These are phyloP conservation scores for Boletellus sp. DNA, from an alignment of 1,284 basidiomycete genomes.

Conservation along the genomic window DNA sequence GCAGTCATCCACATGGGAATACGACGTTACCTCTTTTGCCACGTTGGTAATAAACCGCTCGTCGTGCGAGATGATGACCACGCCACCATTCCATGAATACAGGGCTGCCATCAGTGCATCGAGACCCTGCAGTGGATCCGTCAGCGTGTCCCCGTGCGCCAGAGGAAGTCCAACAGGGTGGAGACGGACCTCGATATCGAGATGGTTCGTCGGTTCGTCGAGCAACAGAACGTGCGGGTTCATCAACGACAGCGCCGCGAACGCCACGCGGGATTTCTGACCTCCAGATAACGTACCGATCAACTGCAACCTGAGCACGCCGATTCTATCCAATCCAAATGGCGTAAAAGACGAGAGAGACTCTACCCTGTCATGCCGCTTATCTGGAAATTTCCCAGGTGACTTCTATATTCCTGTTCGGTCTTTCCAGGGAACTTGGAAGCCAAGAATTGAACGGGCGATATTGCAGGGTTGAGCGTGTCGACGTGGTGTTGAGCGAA, in stretches of 20 bases:
- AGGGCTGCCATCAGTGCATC: conserved; percentile 93
- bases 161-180: background rate
- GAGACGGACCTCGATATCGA: conserved; percentile 80
- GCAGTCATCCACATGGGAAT: background rate
- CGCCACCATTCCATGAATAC: conserved; percentile 92
- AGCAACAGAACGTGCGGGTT: conserved; percentile 86
- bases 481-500: conserved; percentile 99
- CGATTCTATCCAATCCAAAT: background rate
- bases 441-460: conserved; percentile 90
- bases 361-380: conserved; percentile 87
- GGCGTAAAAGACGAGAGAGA: background rate
- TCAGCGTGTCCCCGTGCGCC: background rate
- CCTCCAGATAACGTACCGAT: conserved; percentile 91
- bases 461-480: conserved; percentile 80
- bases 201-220: conserved; percentile 97
- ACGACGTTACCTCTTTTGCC: conserved; percentile 59
- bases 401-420: conserved; percentile 93
- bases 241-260: conserved; percentile 87
- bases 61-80: conserved; percentile 92
- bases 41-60: conserved; percentile 88
- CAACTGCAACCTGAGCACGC: conserved; percentile 54
- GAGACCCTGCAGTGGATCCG: conserved; percentile 57
- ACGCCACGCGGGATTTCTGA: conserved; percentile 96
- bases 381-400: conserved; percentile 98
- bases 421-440: conserved; percentile 90